Evolutionary conservation across 2,329 filamentous ascomycete species (phyloP), one percentile per base, ranked within the genome.

Genomic region (Curvularia spicifera): DNA sequence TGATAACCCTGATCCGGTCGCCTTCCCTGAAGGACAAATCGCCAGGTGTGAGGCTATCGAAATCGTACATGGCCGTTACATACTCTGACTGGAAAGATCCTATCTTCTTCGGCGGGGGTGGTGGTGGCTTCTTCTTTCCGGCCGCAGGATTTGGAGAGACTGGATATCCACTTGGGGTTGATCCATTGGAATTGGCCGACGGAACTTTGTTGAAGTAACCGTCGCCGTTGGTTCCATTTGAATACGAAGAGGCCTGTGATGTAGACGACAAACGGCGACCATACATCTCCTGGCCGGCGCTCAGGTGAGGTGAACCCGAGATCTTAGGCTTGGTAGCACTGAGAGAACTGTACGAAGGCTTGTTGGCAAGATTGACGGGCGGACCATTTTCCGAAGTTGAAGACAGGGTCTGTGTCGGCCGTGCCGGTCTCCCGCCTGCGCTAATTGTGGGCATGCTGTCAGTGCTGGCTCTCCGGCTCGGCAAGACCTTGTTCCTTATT

Each of bases 1-100:
- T 91, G 31, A 93, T 71, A 3, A 96, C 88, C 45, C 83, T 85
- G 66, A 96, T 96, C 49, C 84, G 82, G 69, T 95, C 91, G 1
- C 91, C 91, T 74, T 93, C 89, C 29, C 82, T 81, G 71, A 96
- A 96, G 2, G 83, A 83, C 51, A 96, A 73, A 73, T 96, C 91
- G 0, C 89, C 90, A 1, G 79, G 75, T 6, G 84, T 85, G 70
- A 93, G 87, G 0, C 89, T 90, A 1, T 83, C 81, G 72, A 93
- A 96, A 64, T 89, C 84, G 75, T 91, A 95, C 68, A 91, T 80
- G 7, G 91, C 91, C 10, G 88, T 87, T 22, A 91, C 89, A 64
- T 81, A 91, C 64, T 82, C 83, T 13, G 78, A 77, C 64, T 82
- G 80, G 40, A 72, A 75, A 56, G 80, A 78, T 35, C 80, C 81